A percentile compares a stretch with the other conserved stretches of the same genome.
Conservation (phyloP, 2,329 filamentous ascomycete genomes). For the Trichoderma sp. region DNA sequence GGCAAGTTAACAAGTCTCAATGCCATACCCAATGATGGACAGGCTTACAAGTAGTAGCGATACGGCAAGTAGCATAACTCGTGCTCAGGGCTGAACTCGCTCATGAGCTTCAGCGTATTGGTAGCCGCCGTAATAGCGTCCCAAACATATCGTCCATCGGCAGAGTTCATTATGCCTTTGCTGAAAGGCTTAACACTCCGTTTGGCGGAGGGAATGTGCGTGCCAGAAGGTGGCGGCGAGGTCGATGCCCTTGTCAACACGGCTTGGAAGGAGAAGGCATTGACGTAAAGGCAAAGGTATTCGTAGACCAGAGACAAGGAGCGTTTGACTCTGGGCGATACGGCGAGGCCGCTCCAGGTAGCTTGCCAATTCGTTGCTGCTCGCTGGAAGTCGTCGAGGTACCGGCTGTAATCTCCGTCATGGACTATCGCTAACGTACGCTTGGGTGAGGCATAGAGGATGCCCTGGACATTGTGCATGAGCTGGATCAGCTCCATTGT, state of each 20-base stretch:
- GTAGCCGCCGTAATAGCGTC: conserved; percentile 10
- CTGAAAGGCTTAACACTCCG: neutral
- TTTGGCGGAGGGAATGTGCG: neutral
- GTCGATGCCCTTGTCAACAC: conserved; percentile 7
- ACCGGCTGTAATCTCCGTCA: conserved; percentile 17
- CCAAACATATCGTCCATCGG: conserved; percentile 15
- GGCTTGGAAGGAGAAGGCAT: conserved; percentile 19
- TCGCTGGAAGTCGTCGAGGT: conserved; percentile 15
- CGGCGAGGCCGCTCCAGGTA: neutral
- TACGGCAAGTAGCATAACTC: conserved; percentile 18
- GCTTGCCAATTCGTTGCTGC: conserved; percentile 10
- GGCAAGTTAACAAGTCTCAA: neutral
- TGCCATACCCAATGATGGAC: neutral
- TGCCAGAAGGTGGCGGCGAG: neutral
- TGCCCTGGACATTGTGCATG: conserved; percentile 14
- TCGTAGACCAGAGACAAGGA: conserved; percentile 4
- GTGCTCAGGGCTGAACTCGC: neutral
- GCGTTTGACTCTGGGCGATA: neutral
- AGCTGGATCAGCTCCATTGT: conserved; percentile 15
- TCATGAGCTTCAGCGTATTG: conserved; percentile 16
- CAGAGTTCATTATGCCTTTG: conserved; percentile 7
- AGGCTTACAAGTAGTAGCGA: conserved; percentile 13
- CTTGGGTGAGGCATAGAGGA: conserved; percentile 15
- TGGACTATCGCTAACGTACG: conserved; percentile 5
- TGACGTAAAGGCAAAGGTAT: conserved; percentile 12